Evolutionary conservation across 352 stramenopile genomes (phyloP).

Genomic region (Phytopythium helicoides): DNA sequence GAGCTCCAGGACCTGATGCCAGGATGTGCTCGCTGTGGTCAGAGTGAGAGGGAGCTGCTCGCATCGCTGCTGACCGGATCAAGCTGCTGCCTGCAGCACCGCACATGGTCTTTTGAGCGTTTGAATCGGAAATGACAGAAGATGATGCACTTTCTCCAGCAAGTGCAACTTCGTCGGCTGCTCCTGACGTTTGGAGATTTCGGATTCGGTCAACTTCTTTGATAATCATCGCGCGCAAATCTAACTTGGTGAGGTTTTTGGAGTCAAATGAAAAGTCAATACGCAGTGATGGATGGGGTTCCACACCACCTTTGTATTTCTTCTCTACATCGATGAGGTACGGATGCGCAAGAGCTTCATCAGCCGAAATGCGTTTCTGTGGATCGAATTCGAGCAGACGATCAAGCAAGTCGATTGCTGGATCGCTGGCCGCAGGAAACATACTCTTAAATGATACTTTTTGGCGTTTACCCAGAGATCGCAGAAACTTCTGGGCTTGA

Average conservation of each 20-base stretch:
- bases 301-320: constrained; percentile 46
- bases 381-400: constrained; percentile 69
- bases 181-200: constrained; percentile 10
- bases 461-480: constrained; percentile 53
- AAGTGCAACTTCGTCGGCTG: constrained; percentile 1
- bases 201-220: constrained; percentile 66
- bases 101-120: constrained; percentile 1
- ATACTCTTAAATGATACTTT: constrained; percentile 48
- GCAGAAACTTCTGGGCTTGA: constrained; percentile 70
- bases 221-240: constrained; percentile 65
- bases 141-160: too few species aligned
- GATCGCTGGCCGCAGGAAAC: constrained; percentile 48
- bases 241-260: constrained; percentile 68
- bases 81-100: constrained; percentile 33
- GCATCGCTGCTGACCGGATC: constrained; percentile 9
- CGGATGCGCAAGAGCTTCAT: constrained; percentile 61
- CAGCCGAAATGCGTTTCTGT: constrained; percentile 40
- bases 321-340: constrained; percentile 72
- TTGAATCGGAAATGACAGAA: too few species aligned
- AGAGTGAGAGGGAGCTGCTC: constrained; percentile 17
- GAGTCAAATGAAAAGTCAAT: constrained; percentile 74
- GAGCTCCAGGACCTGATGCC: not conserved
- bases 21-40: constrained; percentile 14
- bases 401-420: constrained; percentile 64
- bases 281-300: constrained; percentile 31